Percentiles rank a stretch among this genome's conserved stretches.
Evolutionary conservation across 768 basidiomycete species (phyloP).

Genomic region (Tremella mesenterica): DNA sequence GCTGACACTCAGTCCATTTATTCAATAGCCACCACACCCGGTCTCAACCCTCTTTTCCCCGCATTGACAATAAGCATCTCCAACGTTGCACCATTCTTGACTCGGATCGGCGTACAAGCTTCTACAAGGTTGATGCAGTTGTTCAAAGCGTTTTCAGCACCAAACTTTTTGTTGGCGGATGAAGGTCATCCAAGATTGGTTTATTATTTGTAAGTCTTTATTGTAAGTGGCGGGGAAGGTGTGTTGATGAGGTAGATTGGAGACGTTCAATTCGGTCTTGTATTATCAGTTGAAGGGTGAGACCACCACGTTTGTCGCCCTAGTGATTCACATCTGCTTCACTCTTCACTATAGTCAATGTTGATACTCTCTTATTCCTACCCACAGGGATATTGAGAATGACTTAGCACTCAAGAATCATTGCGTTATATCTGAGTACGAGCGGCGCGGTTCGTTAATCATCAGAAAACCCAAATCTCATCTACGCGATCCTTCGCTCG

Average conservation of each 20-base stretch:
- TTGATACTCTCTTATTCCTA: too few species aligned
- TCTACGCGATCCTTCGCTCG: conserved; percentile 74
- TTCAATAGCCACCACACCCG: conserved; percentile 77
- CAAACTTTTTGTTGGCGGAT: conserved; percentile 79
- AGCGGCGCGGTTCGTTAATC: too few species aligned
- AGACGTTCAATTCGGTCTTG: conserved; percentile 80
- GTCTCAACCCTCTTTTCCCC: conserved; percentile 79
- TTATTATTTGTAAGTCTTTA: conserved; percentile 63
- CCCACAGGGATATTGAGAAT: too few species aligned
- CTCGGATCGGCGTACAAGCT: conserved; percentile 67
- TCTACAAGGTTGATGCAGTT: conserved; percentile 78
- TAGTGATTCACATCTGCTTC: background rate
- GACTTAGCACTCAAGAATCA: too few species aligned
- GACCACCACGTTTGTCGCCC: background rate
- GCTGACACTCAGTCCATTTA: conserved; percentile 62
- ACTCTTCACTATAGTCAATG: too few species aligned
- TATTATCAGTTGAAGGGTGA: conserved; percentile 58
- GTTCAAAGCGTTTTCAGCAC: conserved; percentile 82
- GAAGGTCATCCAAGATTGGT: conserved; percentile 89
- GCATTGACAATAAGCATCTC: conserved; percentile 82
- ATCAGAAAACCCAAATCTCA: conserved; percentile 71
- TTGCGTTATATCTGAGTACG: too few species aligned
- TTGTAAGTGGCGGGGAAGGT: background rate
- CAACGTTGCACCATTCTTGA: conserved; percentile 79
- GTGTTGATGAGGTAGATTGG: conserved; percentile 54